Evolutionary conservation across 257 asterid genomes (phyloP), one percentile per base, ranked within the genome.

Genomic region (Handroanthus guayacan): DNA sequence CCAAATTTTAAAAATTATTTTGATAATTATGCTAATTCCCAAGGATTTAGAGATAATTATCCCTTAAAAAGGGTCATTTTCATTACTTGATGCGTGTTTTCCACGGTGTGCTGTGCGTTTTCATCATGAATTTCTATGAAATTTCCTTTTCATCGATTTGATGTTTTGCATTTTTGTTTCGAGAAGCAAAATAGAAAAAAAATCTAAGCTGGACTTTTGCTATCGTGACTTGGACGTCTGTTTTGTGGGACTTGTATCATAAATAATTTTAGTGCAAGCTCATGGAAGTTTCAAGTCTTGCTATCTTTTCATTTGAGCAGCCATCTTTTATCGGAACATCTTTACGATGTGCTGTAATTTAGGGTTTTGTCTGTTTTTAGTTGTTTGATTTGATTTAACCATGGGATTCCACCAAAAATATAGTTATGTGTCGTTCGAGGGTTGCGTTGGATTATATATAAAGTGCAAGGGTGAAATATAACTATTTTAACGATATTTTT

Each of bases 201-300:
- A 45, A 50, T 47, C 31, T 47, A 52, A 51, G 36, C 48, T 75
- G 51, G 64, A 68, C 77, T 69, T 38, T 44, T 68, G 48, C 11
- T 79, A 47, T 41, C 64, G 25, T 57, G 62, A 64, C 43, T 65
- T 63, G 31, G 55, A 9, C 2, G 71, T 65, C 70, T 78, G 36
- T 72, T 65, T 79, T 79, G 43, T 63, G 70, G 70, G 78, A 80
- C 78, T 52, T 71, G n/a, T 36, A 51, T 51, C 63, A 69, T 31
- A 57, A 16, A 2, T 13, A 66, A 57, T 58, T 45, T 74, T 37
- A 16, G 20, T 43, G 81, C 9, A 70, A 70, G 70, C 74, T 75
- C 84, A 17, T 45, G 81, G 81, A 80, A 75, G 61, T 75, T 75
- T 80, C 80, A 6, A 6, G 50, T 18, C 51, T 16, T 9, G 31